phyloP scores from a whole-genome alignment of 768 basidiomycete species.

The Suillus brevipes region DNA sequence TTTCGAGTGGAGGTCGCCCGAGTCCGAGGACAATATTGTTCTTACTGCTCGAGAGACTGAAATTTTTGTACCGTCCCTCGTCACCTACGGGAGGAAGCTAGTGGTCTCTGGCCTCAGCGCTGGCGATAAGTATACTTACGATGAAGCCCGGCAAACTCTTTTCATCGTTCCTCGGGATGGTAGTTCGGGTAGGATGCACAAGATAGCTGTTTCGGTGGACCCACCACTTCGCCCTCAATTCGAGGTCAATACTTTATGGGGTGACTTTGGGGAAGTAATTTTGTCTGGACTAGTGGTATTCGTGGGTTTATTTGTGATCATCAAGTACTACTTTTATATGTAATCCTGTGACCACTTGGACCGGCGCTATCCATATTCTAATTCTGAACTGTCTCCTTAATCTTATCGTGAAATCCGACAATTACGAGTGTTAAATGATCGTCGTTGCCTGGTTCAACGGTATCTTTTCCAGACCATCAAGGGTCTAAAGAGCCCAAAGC shows the following conservation, averaged over 20 bases:
- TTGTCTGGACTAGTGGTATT: slow-evolving; percentile 33
- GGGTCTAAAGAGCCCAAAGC: neutral
- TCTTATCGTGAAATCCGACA: neutral
- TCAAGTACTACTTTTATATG: slow-evolving; percentile 28
- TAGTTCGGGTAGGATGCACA: slow-evolving; percentile 47
- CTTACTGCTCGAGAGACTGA: slow-evolving; percentile 71
- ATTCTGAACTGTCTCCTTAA: neutral
- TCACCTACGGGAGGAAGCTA: slow-evolving; percentile 58
- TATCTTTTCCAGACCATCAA: neutral
- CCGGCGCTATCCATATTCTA: neutral
- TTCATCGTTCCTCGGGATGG: slow-evolving; percentile 55
- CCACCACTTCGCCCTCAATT: slow-evolving; percentile 56
- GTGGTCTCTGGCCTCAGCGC: slow-evolving; percentile 55
- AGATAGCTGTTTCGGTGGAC: slow-evolving; percentile 52
- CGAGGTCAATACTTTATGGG: slow-evolving; percentile 62
- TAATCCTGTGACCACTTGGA: slow-evolving; percentile 16
- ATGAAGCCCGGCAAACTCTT: slow-evolving; percentile 70
- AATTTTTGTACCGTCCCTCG: slow-evolving; percentile 70
- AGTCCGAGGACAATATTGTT: slow-evolving; percentile 3
- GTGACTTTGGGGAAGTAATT: slow-evolving; percentile 47
- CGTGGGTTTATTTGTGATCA: slow-evolving; percentile 30
- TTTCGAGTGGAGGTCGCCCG: slow-evolving; percentile 59
- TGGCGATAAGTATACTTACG: slow-evolving; percentile 56
- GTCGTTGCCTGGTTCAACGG: neutral
- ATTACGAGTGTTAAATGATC: neutral